Evolutionary conservation across 2,329 filamentous ascomycete species (phyloP), one percentile per base, ranked within the genome.

Genomic region (Microcyclosporella mali): DNA sequence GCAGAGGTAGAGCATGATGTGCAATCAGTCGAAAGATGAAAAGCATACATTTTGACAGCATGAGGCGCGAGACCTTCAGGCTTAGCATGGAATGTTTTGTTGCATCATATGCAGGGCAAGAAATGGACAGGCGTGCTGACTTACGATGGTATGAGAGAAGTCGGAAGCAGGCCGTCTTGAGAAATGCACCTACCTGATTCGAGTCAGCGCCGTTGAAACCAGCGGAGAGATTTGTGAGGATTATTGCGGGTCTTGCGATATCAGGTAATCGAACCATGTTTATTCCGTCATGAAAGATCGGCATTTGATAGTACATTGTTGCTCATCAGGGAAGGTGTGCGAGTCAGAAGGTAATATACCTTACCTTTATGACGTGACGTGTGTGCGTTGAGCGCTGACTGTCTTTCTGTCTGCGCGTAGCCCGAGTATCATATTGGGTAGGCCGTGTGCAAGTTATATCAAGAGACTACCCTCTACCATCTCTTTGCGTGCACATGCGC

Each of bases 21-120:
- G n/a, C n/a, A 61, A 65, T 86, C 83, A 86, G 81, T 75, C 75
- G 82, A 85, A 85, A 85, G 82, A 85, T 86, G 82, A 86, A 86
- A 85, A 85, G 81, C 76, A 79, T 76, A 74, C 74, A 70, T 73
- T 78, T 70, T 68, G 62, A 68, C 70, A 84, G 79, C 76, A 84
- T 78, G 81, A 77, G 61, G 58, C 63, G 54, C 60, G 58, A 53
- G 51, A 62, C n/a, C 65, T 66, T 86, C 81, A 73, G 83, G 70
- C 78, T 85, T 85, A 85, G 82, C 82, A 85, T 84, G 79, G 80
- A 84, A 81, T 80, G 69, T 76, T 70, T 71, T 61, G 63, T 66
- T 72, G 77, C 81, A 86, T 86, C 82, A 85, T 69, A 34, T 34
- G 38, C 69, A 67, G 67, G 61, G 55, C 35, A 32, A 21, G 40